Conservation (phyloP, 1,284 basidiomycete species). For the Calocybe gambosa region DNA sequence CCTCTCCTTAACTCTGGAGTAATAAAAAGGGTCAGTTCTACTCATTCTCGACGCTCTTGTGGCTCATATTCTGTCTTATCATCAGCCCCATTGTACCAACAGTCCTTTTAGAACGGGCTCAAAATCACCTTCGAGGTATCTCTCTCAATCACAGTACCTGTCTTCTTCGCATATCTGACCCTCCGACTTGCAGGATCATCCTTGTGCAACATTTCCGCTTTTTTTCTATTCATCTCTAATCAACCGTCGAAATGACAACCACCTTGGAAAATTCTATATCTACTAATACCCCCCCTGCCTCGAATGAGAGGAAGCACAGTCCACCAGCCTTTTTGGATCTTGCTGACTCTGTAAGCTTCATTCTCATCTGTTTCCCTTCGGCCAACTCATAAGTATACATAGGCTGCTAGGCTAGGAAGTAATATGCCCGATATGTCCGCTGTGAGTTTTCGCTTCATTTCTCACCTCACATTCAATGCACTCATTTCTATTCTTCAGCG, state of each 20-base stretch:
- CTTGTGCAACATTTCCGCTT: slow-evolving; percentile 58
- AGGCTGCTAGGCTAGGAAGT: slow-evolving; percentile 78
- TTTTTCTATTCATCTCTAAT: slow-evolving; percentile 48
- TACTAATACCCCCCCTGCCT: slow-evolving; percentile 61
- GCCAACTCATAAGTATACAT: slow-evolving; percentile 13
- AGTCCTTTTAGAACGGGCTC: slow-evolving; percentile 72
- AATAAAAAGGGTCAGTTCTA: slow-evolving; percentile 37
- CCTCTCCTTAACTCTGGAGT: slow-evolving; percentile 36
- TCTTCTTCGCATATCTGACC: slow-evolving; percentile 13
- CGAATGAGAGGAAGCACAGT: slow-evolving; percentile 72
- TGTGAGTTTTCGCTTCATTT: slow-evolving; percentile 40
- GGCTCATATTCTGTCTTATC: slow-evolving; percentile 20
- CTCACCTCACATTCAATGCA: slow-evolving; percentile 6
- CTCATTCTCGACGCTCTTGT: slow-evolving; percentile 12
- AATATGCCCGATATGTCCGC: slow-evolving; percentile 78
- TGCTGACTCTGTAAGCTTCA: slow-evolving; percentile 72
- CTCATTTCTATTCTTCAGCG: slow-evolving; percentile 43
- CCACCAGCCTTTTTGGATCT: slow-evolving; percentile 86
- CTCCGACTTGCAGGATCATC: slow-evolving; percentile 38
- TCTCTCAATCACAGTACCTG: slow-evolving; percentile 24
- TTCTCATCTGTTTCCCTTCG: slow-evolving; percentile 18
- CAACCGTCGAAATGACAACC: slow-evolving; percentile 59
- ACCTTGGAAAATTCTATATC: slow-evolving; percentile 61
- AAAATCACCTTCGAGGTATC: slow-evolving; percentile 66
- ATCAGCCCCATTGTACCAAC: slow-evolving; percentile 65